Percentiles rank a stretch among this genome's conserved stretches.
These are phyloP conservation scores for Colletotrichum orbiculare DNA, from an alignment of 2,329 filamentous ascomycete species.

Conservation along the genomic window DNA sequence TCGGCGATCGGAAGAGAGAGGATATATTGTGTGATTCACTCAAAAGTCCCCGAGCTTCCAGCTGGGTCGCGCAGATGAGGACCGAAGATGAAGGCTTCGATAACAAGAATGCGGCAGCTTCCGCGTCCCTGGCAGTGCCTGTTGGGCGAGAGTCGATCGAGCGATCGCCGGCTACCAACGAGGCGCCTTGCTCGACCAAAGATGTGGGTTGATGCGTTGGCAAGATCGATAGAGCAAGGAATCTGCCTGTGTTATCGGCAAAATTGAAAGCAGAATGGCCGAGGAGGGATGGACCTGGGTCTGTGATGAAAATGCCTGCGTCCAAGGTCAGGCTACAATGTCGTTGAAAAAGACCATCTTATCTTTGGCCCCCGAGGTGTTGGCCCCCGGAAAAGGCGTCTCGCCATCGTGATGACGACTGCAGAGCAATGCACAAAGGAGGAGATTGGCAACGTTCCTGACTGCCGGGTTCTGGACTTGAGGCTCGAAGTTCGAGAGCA, in stretches of 20 bases:
- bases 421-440: constrained; percentile 7
- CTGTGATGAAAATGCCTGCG: not conserved
- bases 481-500: constrained; percentile 27
- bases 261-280: constrained; percentile 8
- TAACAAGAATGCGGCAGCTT: not conserved
- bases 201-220: not conserved
- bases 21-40: not conserved
- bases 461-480: constrained; percentile 1
- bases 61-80: not conserved
- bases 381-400: constrained; percentile 11
- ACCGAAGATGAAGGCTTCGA: not conserved
- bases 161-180: no score
- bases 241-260: constrained; percentile 17
- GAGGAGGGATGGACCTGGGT: constrained; percentile 22
- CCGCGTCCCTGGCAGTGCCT: not conserved
- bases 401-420: not conserved
- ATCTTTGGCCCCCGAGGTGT: not conserved
- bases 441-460: constrained; percentile 13
- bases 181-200: not conserved
- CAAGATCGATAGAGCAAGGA: constrained; percentile 3
- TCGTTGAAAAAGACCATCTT: not conserved
- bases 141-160: not conserved
- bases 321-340: not conserved
- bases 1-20: constrained; percentile 11
- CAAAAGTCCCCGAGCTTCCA: not conserved